Conservation (phyloP, 2,329 filamentous ascomycete genomes). For the Monosporascus sp. region DNA sequence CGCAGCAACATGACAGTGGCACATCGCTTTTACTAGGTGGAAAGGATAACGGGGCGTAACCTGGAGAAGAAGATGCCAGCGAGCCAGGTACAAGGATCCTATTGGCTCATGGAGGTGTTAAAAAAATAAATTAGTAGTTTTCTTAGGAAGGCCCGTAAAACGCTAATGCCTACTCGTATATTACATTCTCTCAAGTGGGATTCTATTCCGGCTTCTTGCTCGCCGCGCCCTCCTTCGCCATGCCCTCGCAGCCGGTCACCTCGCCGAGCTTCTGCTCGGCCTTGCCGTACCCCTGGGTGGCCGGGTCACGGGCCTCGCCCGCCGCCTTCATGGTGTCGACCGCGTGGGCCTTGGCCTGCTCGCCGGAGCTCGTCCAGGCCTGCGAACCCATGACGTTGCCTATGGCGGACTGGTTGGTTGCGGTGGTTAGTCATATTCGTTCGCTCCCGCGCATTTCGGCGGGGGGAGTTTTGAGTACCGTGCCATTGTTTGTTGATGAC, state of each 20-base stretch:
- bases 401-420: slow-evolving; percentile 44
- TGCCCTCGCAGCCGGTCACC: slow-evolving; percentile 61
- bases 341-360: slow-evolving; percentile 58
- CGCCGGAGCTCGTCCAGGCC: slow-evolving; percentile 58
- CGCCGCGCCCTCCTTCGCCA: slow-evolving; percentile 56
- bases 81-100: too few relatives aligned
- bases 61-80: too few relatives aligned
- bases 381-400: slow-evolving; percentile 57
- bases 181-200: not conserved
- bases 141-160: not conserved
- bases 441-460: too few relatives aligned
- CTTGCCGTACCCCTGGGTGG: slow-evolving; percentile 52
- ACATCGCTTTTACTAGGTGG: too few relatives aligned
- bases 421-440: not conserved
- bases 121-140: too few relatives aligned
- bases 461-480: not conserved
- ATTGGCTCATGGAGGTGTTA: too few relatives aligned
- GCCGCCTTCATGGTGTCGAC: slow-evolving; percentile 58
- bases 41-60: too few relatives aligned
- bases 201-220: slow-evolving; percentile 32
- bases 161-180: not conserved
- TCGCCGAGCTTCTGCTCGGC: slow-evolving; percentile 60
- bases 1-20: too few relatives aligned
- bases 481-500: not conserved
- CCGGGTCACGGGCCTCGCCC: slow-evolving; percentile 48